phyloP scores from a whole-genome alignment of 805 yeast genomes.

The Candida vaughaniae region DNA sequence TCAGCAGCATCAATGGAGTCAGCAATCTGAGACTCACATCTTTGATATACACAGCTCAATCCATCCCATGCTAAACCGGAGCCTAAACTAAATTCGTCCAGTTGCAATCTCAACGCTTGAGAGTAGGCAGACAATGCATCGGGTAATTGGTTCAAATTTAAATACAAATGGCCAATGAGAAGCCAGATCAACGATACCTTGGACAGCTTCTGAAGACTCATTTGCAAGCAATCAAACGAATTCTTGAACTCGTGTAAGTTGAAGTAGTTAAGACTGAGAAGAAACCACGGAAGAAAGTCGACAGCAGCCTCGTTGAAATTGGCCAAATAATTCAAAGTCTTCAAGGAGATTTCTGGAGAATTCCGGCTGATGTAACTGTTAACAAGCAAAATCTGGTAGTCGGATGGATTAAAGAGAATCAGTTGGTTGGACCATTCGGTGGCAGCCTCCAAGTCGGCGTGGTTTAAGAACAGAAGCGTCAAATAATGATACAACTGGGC shows the following conservation, averaged over 20 bases:
- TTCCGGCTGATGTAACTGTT: constrained; percentile 1
- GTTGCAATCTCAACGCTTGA: constrained; percentile 56
- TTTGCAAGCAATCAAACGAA: constrained; percentile 56
- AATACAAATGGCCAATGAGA: constrained; percentile 60
- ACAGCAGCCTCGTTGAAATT: constrained; percentile 19
- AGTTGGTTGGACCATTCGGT: constrained; percentile 6
- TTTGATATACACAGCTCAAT: constrained; percentile 57
- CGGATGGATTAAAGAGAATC: constrained; percentile 6
- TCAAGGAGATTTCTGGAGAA: constrained; percentile 1
- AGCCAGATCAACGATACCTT: constrained; percentile 63
- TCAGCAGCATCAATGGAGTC: constrained; percentile 62
- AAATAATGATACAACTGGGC: constrained; percentile 7
- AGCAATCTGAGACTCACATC: constrained; percentile 57
- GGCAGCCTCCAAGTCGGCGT: constrained; percentile 5
- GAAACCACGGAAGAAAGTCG: constrained; percentile 59
- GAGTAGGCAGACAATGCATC: constrained; percentile 69
- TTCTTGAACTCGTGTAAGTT: constrained; percentile 44
- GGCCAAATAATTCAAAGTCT: constrained; percentile 7
- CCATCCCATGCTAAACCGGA: constrained; percentile 69
- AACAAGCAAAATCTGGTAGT: constrained; percentile 9
- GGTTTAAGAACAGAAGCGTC: constrained; percentile 4
- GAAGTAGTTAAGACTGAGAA: constrained; percentile 54
- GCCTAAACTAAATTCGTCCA: constrained; percentile 45
- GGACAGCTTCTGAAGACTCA: constrained; percentile 53
- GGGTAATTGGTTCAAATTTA: constrained; percentile 57